Evolutionary conservation across 169 alveolate genomes (phyloP), one percentile per base, ranked within the genome.

Genomic region (Cytauxzoon felis): DNA sequence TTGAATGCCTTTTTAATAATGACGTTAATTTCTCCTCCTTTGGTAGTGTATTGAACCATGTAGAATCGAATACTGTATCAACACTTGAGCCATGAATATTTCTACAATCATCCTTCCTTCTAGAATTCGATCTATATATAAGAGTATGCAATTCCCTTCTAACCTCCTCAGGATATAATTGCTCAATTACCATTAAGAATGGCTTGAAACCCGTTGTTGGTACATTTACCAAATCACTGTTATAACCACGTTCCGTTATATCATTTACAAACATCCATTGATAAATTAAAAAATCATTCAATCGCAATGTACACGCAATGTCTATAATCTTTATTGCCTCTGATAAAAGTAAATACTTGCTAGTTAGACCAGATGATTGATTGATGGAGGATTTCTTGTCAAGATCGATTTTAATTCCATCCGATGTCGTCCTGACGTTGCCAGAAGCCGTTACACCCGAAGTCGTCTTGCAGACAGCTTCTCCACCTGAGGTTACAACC

Each of bases 181-280:
- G 82, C 41, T 58, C 82, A 6, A 58, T 64, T 16, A 72, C 42
- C 76, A 72, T 58, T 41, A 72, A 68, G 68, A 72, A 72, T n/a
- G 82, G 82, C 61, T 61, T 72, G 51, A 72, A 72, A 38, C 63
- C 76, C 61, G 34, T 40, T 11, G 49, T 32, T 36, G 13, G n/a
- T n/a, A 40, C 47, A 27, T 67, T 19, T 57, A 53, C 3, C 5
- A 52, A 24, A 52, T 34, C 61, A 24, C 34, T 43, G 0, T 11
- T 23, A 32, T 13, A 66, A 16, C 50, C 73, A n/a, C 18, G 32
- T 9, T 66, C 78, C 9, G 76, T 51, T 47, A 64, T 29, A 34
- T 72, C 82, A 27, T 72, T 56, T 34, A 75, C 51, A 53, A 75
- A 75, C 78, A 75, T 75, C 85, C 85, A 75, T 64, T 75, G 85